Conservation (phyloP, 176 grass and related monocot genomes). For the Puya raimondii region DNA sequence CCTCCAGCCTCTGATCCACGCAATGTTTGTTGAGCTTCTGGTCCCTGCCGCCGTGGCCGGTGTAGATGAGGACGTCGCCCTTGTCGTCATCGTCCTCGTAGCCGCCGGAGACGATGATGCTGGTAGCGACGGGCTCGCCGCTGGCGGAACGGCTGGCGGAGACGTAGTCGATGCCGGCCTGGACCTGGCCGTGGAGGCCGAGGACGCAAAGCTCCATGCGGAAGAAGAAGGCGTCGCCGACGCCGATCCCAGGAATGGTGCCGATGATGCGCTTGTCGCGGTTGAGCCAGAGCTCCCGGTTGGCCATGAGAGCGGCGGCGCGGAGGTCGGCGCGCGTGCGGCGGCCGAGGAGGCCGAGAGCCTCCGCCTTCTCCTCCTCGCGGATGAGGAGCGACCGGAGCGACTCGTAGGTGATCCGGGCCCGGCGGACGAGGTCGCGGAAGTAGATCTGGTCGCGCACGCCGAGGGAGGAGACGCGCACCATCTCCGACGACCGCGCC, state of each 20-base stretch:
- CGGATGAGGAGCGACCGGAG: conserved; percentile 48
- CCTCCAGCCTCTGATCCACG: conserved; percentile 70
- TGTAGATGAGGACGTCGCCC: conserved; percentile 82
- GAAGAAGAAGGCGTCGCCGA: conserved; percentile 88
- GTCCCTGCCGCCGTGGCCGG: conserved; percentile 82
- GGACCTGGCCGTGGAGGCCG: conserved; percentile 84
- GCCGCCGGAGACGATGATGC: conserved; percentile 88
- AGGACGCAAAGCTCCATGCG: conserved; percentile 89
- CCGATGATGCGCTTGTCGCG: conserved; percentile 86
- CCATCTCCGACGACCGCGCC: conserved; percentile 78
- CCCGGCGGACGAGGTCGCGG: conserved; percentile 69
- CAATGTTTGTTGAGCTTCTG: conserved; percentile 62
- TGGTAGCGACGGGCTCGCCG: conserved; percentile 86
- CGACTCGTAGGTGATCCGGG: conserved; percentile 89
- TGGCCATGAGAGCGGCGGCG: conserved; percentile 60
- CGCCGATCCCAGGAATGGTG: conserved; percentile 60
- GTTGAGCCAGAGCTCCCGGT: conserved; percentile 84
- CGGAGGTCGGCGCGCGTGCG: conserved; percentile 61
- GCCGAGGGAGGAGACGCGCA: conserved; percentile 70
- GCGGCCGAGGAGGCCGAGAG: conserved; percentile 31
- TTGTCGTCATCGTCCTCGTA: conserved; percentile 96
- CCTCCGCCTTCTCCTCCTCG: conserved; percentile 54
- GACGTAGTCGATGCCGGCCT: conserved; percentile 89
- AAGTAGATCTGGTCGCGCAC: conserved; percentile 80
- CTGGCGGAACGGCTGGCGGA: conserved; percentile 38